Evolutionary conservation across 805 yeast genomes (phyloP).

Genomic region (Candida maris): DNA sequence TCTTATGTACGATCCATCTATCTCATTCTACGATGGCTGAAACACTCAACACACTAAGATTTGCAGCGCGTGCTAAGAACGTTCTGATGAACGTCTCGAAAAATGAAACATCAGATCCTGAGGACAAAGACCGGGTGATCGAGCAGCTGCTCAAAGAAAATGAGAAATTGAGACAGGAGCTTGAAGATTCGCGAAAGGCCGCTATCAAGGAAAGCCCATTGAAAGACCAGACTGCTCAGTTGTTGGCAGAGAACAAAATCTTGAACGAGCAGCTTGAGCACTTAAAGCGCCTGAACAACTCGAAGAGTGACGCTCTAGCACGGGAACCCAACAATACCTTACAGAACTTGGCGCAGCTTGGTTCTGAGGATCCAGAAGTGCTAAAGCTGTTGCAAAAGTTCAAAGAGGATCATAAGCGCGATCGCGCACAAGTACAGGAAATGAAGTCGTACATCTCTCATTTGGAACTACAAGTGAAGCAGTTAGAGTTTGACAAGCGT

Average conservation of each 20-base stretch:
- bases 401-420: conserved; percentile 46
- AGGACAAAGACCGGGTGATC: conserved; percentile 49
- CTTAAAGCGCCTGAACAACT: conserved; percentile 57
- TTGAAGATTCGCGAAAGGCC: conserved; percentile 30
- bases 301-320: conserved; percentile 32
- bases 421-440: conserved; percentile 53
- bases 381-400: conserved; percentile 43
- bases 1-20: conserved; percentile 82
- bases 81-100: conserved; percentile 65
- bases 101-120: conserved; percentile 35
- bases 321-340: conserved; percentile 57
- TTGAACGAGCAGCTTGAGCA: conserved; percentile 69
- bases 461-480: conserved; percentile 50
- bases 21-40: conserved; percentile 62
- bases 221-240: conserved; percentile 36
- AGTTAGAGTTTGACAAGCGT: conserved; percentile 7
- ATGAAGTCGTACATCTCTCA: conserved; percentile 56
- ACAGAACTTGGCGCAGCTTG: conserved; percentile 52
- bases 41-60: conserved; percentile 80
- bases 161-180: conserved; percentile 57
- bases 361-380: conserved; percentile 27
- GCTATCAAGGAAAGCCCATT: conserved; percentile 2
- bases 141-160: conserved; percentile 55
- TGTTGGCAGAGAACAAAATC: conserved; percentile 59
- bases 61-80: conserved; percentile 92